Base-by-base conservation (phyloP, 2,329 filamentous ascomycete species). In the Aspergillus candidus region DNA sequence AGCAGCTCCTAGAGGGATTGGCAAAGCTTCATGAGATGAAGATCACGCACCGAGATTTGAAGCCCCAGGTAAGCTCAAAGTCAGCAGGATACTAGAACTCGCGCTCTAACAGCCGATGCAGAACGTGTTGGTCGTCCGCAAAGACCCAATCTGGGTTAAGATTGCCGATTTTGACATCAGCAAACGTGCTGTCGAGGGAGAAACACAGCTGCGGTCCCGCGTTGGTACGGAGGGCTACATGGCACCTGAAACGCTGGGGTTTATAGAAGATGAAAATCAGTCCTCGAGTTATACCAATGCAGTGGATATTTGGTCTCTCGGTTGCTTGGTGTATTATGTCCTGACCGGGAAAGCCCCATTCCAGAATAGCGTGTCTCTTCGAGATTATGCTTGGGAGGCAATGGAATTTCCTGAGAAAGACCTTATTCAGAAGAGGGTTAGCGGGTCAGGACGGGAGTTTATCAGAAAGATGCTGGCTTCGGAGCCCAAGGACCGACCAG, bases 141-240 rank as follows among this genome's bases (percentile, higher is more conserved):
- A 44, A 12, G 35, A 32, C 11, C 45, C 36, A 8, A 33, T 47
- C 17, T 39, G 41, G 41, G 36, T 47, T 11, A 44, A 47, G 29
- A 40, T 47, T 11, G 41, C 38, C 8, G 45, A 47, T 34, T 47
- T 47, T 32, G 45, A 41, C 11, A 44, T 47, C 30, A 47, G 45
- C 33, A 47, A 47, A 15, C 37, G 45, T n/a, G 15, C 29, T 12
- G n/a, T 34, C 7, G 45, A 47, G 14, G 45, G 39, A 3, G n/a
- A 33, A 7, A 38, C 29, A 10, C 14, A 8, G 11, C 34, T 31
- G 5, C 29, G 27, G 17, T 40, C 45, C 14, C 32, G 11, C 2
- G 30, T 12, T 8, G 45, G 45, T 11, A 47, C 45, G 7, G 27
- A 18, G 7, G 45, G 40, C 10, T 47, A 43, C 13, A 44, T 43